A percentile compares a stretch with the other conserved stretches of the same genome.
Conservation (phyloP, 202 grass and related monocot genomes). For the Carex arenaria region DNA sequence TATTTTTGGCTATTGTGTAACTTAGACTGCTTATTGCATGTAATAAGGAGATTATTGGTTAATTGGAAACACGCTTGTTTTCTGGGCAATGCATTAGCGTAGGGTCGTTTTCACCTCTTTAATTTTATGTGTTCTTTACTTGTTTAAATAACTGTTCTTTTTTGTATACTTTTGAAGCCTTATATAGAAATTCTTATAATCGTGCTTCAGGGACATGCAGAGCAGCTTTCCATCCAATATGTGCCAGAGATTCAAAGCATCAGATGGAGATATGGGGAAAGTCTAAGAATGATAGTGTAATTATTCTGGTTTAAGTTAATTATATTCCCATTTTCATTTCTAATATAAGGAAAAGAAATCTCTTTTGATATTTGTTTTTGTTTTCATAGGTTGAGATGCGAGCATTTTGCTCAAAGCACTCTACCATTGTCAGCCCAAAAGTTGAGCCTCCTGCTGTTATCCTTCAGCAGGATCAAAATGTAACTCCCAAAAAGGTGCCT, state of each 20-base stretch:
- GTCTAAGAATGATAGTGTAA: slow-evolving; percentile 72
- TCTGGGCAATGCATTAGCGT: neutral
- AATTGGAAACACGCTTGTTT: neutral
- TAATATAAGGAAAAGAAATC: neutral
- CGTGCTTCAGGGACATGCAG: slow-evolving; percentile 72
- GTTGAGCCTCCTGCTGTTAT: slow-evolving; percentile 30
- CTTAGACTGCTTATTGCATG: neutral
- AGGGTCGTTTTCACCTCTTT: neutral
- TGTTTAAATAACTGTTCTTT: neutral
- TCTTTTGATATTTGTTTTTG: slow-evolving; percentile 9
- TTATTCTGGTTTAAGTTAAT: slow-evolving; percentile 27
- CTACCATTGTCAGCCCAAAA: slow-evolving; percentile 26
- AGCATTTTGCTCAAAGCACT: slow-evolving; percentile 97
- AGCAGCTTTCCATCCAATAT: slow-evolving; percentile 92
- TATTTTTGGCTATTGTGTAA: neutral
- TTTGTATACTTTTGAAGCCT: slow-evolving; percentile 2
- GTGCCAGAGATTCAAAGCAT: slow-evolving; percentile 85
- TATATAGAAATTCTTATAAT: slow-evolving; percentile 24
- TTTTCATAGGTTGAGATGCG: slow-evolving; percentile 74
- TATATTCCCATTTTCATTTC: neutral
- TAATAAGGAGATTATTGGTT: neutral
- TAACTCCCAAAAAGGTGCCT: slow-evolving; percentile 43
- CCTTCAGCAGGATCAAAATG: slow-evolving; percentile 29
- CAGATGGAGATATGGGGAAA: slow-evolving; percentile 99
- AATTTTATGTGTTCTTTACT: neutral